Evolutionary conservation across 768 basidiomycete genomes (phyloP).

Genomic region (Ramaria rubella): DNA sequence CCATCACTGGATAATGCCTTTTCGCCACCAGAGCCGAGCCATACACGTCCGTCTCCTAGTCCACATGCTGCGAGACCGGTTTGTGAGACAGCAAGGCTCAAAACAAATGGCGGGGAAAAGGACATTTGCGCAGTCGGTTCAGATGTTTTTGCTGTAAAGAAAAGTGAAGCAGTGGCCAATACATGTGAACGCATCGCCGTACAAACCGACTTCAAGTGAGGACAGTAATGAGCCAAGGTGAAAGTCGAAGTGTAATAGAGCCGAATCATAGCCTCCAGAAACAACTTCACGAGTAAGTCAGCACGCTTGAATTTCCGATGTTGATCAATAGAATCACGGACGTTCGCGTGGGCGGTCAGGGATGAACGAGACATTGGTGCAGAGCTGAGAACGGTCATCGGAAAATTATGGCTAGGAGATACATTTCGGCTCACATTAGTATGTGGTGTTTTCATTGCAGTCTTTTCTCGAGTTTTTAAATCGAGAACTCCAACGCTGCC

Average conservation of each 20-base stretch:
- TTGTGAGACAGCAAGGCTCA: constrained; percentile 52
- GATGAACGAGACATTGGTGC: constrained; percentile 63
- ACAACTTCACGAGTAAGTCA: constrained; percentile 34
- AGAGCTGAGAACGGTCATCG: constrained; percentile 43
- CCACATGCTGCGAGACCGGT: constrained; percentile 61
- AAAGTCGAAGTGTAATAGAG: constrained; percentile 63
- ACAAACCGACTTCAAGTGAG: constrained; percentile 50
- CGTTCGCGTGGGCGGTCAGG: constrained; percentile 60
- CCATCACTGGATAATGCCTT: constrained; percentile 28
- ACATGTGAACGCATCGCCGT: neutral
- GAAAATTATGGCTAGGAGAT: neutral
- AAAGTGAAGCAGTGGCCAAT: constrained; percentile 1
- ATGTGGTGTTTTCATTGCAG: constrained; percentile 56
- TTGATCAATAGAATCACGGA: constrained; percentile 6
- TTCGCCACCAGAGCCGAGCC: constrained; percentile 64
- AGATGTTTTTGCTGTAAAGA: constrained; percentile 29
- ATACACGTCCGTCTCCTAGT: constrained; percentile 69
- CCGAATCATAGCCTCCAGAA: constrained; percentile 71
- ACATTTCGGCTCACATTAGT: constrained; percentile 43
- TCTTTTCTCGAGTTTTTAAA: constrained; percentile 40
- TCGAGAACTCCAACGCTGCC: constrained; percentile 65
- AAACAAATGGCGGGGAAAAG: constrained; percentile 70
- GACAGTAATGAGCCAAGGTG: constrained; percentile 50
- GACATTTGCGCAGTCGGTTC: constrained; percentile 43
- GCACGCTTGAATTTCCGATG: neutral